Conservation (phyloP, 352 stramenopile species). For the Bremia lactucae region DNA sequence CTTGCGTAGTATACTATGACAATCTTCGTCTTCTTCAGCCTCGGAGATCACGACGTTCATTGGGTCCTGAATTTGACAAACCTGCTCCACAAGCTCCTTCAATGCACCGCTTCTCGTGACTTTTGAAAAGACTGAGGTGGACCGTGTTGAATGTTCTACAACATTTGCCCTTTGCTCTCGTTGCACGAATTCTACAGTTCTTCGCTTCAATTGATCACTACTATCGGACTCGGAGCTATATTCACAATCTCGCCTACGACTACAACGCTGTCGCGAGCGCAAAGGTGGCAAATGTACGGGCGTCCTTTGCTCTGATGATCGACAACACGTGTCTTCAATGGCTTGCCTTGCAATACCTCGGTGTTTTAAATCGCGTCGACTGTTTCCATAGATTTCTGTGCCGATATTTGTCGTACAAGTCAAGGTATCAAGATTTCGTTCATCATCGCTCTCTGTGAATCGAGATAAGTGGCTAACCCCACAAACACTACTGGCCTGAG, state of each 20-base stretch:
- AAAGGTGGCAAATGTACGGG: slow-evolving; percentile 6
- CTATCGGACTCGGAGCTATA: slow-evolving; percentile 4
- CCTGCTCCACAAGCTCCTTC: slow-evolving; percentile 46
- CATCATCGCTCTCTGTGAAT: slow-evolving; percentile 20
- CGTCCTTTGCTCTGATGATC: slow-evolving; percentile 2
- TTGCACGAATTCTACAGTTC: slow-evolving; percentile 5
- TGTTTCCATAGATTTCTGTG: slow-evolving; percentile 36
- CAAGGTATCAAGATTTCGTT: slow-evolving; percentile 13
- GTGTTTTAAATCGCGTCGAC: slow-evolving; percentile 25
- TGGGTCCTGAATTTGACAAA: slow-evolving; percentile 54
- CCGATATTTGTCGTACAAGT: slow-evolving; percentile 34
- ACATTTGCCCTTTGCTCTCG: slow-evolving; percentile 6
- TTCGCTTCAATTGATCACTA: slow-evolving; percentile 7
- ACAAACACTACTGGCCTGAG: slow-evolving; percentile 24
- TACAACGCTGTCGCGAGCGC: slow-evolving; percentile 8
- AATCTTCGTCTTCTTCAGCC: slow-evolving; percentile 33
- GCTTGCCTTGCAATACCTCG: slow-evolving; percentile 9
- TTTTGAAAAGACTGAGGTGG: slow-evolving; percentile 20
- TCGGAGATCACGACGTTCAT: slow-evolving; percentile 58
- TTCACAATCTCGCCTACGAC: slow-evolving; percentile 5
- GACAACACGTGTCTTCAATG: slow-evolving; percentile 10
- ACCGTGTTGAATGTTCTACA: slow-evolving; percentile 22
- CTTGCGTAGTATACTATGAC: slow-evolving; percentile 17
- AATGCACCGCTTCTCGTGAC: slow-evolving; percentile 33
- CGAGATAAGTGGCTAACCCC: slow-evolving; percentile 15